phyloP scores from a whole-genome alignment of 495 filamentous ascomycete genomes.

The Annulohypoxylon stygium region DNA sequence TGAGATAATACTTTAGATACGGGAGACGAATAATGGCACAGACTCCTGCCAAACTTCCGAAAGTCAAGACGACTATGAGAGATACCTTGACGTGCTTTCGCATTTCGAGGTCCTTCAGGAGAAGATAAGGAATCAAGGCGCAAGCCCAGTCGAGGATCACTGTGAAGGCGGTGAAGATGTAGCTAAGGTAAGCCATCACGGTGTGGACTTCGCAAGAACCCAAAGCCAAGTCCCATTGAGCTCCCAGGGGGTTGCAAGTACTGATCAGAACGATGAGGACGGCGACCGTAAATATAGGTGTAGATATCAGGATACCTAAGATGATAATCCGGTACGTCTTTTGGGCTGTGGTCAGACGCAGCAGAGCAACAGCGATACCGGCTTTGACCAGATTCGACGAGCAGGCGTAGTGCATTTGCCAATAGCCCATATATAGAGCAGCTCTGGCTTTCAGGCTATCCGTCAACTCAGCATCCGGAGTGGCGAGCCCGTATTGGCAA shows the following conservation, averaged over 20 bases:
- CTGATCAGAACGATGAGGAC: conserved; percentile 1
- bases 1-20: conserved; percentile 16
- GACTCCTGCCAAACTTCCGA: conserved; percentile 9
- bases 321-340: neutral
- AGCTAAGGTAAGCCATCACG: conserved; percentile 13
- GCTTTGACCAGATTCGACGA: conserved; percentile 16
- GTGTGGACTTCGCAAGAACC: neutral
- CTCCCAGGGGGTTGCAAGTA: neutral
- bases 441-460: conserved; percentile 5
- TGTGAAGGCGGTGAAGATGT: conserved; percentile 13
- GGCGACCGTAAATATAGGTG: conserved; percentile 1
- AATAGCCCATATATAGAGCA: conserved; percentile 1
- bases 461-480: conserved; percentile 7
- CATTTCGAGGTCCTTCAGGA: conserved; percentile 4
- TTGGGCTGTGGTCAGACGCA: conserved; percentile 13
- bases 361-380: conserved; percentile 6
- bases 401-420: conserved; percentile 13
- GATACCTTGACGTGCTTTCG: neutral
- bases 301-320: conserved; percentile 7
- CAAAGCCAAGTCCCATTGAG: conserved; percentile 11
- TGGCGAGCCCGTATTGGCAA: conserved; percentile 7
- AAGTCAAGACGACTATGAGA: conserved; percentile 9
- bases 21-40: conserved; percentile 12
- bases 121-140: conserved; percentile 7
- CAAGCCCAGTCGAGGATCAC: conserved; percentile 11